phyloP scores from a whole-genome alignment of 2,329 filamentous ascomycete genomes.

The Pseudocercospora macadamiae region DNA sequence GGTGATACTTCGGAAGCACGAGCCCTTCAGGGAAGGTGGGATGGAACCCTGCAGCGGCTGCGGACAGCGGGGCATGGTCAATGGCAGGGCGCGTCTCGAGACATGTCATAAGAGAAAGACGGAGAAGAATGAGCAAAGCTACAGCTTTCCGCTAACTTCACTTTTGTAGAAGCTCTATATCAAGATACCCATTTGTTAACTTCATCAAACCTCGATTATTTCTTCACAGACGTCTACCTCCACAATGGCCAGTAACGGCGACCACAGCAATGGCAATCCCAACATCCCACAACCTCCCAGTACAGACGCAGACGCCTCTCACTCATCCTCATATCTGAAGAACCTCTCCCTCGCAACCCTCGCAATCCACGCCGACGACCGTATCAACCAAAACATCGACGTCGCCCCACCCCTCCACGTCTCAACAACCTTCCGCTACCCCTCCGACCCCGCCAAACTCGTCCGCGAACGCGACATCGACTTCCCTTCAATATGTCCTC shows the following conservation, averaged over 20 bases:
- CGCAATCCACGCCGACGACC: constrained; percentile 40
- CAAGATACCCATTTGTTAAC: constrained; percentile 10
- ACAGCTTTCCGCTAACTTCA: background rate
- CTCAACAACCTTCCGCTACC: constrained; percentile 88
- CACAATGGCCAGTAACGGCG: constrained; percentile 17
- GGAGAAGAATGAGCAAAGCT: background rate
- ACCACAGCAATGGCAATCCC: constrained; percentile 23
- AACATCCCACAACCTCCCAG: constrained; percentile 26
- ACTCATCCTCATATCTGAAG: constrained; percentile 10
- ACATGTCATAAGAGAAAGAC: background rate
- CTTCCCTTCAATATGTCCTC: constrained; percentile 22
- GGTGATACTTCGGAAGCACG: background rate
- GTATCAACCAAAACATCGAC: constrained; percentile 55
- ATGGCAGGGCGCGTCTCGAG: background rate
- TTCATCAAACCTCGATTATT: background rate
- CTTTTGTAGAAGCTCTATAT: background rate
- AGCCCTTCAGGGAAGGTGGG: background rate
- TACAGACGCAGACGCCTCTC: background rate
- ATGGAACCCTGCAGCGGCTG: background rate
- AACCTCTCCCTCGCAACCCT: constrained; percentile 36
- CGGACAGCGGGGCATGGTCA: background rate
- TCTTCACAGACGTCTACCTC: background rate
- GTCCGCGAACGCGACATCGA: constrained; percentile 32
- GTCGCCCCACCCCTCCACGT: constrained; percentile 89
- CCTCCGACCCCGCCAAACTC: constrained; percentile 68